Evolutionary conservation across 2,329 filamentous ascomycete genomes (phyloP), one percentile per base, ranked within the genome.

Genomic region (Pestalotiopsis sp.): DNA sequence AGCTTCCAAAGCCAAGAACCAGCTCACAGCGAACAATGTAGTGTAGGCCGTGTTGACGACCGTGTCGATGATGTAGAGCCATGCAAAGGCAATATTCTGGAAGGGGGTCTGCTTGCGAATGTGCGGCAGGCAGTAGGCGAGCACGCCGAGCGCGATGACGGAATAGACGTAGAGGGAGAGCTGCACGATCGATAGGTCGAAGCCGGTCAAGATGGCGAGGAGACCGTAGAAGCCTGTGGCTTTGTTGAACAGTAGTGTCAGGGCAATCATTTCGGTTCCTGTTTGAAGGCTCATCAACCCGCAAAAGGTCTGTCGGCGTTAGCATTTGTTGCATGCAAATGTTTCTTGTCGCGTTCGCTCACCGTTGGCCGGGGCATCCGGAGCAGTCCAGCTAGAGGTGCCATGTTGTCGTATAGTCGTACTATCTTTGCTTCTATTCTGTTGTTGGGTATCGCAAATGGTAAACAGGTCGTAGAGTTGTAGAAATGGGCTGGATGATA

Each of bases 141-240:
- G 87, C 60, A 92, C 81, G 72, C 86, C 84, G 72, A 97, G 89
- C 36, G 92, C 87, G 71, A 88, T 75, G 70, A 96, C 86, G 31
- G 93, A 96, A 86, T 97, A 97, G 63, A 97, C 86, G 85, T 97
- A 98, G 86, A 97, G 96, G 68, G 92, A 93, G 68, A 97, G 87
- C 81, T 98, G 95, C 27, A 96, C 87, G 38, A 90, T 86, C 66
- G 93, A 95, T 71, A 97, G 89, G 74, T 91, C 86, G 80, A 93
- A 94, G 78, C 95, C 95, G 27, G 95, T 97, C 72, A 97, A 85
- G 73, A 97, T 88, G 69, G 95, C 94, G 73, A 98, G 91, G 58
- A 98, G 86, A 72, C 95, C 95, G 81, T 97, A 98, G 73, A 97
- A 86, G 68, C 94, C 95, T 64, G 93, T 95, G 73, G 95, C 89